Base-by-base conservation (phyloP, 169 alveolate genomes). In the Plasmodium gaboni region DNA sequence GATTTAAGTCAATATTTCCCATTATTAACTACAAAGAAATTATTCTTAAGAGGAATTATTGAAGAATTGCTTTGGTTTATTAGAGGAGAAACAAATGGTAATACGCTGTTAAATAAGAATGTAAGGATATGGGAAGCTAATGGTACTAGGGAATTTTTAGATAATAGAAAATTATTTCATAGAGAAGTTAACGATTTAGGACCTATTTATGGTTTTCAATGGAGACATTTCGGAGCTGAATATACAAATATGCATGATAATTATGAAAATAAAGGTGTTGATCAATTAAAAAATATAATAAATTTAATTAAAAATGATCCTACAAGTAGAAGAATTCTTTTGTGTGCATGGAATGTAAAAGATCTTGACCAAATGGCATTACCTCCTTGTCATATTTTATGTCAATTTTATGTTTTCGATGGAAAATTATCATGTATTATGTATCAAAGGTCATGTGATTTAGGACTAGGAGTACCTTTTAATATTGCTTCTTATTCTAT, bases 381-480 rank as follows among this genome's bases (percentile, higher is more conserved):
- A 55, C 99, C 99, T 3, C 99, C 99, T 8, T 99, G 99, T 93
- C 99, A 99, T 94, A 94, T 98, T 51, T 88, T 98, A 83, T 96
- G 98, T 78, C 99, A 98, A 93, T 99, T 98, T 90, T 98, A 96
- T 91, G 99, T 98, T 12, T 74, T 85, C 68, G 94, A 96, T 48
- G 97, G 98, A 42, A 96, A 96, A 61, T 95, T 99, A 72, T 95
- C 98, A 17, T 98, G 99, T 92, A 87, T 96, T 92, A 93, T 99
- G 98, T 98, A 98, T 89, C 99, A 99, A 92, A 95, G 99, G 67
- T 97, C 99, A 22, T 96, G 99, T 90, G 99, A 99, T 90, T 94
- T 98, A 95, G 99, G 99, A 26, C 94, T 98, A 42, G 99, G 99
- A 32, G 98, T 98, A 1, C 99, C 99, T 17, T 99, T 98, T 93